Evolutionary conservation across 805 yeast species (phyloP).

Genomic region (Cyberlindnera xishuangbannaensis): DNA sequence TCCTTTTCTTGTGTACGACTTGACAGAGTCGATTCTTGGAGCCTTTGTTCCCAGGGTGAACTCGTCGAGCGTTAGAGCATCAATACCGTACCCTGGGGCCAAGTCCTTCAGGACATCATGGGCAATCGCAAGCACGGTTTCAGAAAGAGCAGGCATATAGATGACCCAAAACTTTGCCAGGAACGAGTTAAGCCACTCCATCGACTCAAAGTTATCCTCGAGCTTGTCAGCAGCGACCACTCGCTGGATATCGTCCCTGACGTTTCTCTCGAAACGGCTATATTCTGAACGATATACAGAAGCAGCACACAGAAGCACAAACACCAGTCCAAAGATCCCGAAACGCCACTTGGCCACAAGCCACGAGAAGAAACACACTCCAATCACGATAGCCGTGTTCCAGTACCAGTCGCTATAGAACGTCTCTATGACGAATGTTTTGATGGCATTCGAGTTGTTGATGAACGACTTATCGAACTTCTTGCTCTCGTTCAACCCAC

Average conservation of each 20-base stretch:
- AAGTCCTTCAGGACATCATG: slow-evolving; percentile 61
- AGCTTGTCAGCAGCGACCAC: slow-evolving; percentile 55
- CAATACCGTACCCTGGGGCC: slow-evolving; percentile 82
- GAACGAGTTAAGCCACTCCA: slow-evolving; percentile 77
- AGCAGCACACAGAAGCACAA: slow-evolving; percentile 54
- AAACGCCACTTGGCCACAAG: slow-evolving; percentile 54
- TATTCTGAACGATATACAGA: slow-evolving; percentile 69
- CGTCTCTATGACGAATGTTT: slow-evolving; percentile 59
- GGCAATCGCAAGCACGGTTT: slow-evolving; percentile 65
- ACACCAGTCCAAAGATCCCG: slow-evolving; percentile 55
- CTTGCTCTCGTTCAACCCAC: slow-evolving; percentile 23
- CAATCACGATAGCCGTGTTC: slow-evolving; percentile 58
- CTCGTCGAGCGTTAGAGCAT: slow-evolving; percentile 64
- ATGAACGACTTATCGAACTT: slow-evolving; percentile 21
- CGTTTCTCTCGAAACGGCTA: slow-evolving; percentile 67
- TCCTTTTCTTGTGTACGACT: slow-evolving; percentile 67
- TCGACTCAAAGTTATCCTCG: slow-evolving; percentile 61
- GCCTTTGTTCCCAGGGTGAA: slow-evolving; percentile 79
- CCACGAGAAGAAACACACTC: slow-evolving; percentile 74
- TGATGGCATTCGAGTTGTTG: slow-evolving; percentile 34
- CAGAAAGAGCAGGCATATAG: slow-evolving; percentile 80
- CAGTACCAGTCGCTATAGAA: slow-evolving; percentile 69
- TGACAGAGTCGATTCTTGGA: slow-evolving; percentile 66
- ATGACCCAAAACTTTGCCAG: slow-evolving; percentile 81
- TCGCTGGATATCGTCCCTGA: slow-evolving; percentile 73